Base-by-base conservation (phyloP, 805 yeast genomes). In the Zygosaccharomyces bisporus region DNA sequence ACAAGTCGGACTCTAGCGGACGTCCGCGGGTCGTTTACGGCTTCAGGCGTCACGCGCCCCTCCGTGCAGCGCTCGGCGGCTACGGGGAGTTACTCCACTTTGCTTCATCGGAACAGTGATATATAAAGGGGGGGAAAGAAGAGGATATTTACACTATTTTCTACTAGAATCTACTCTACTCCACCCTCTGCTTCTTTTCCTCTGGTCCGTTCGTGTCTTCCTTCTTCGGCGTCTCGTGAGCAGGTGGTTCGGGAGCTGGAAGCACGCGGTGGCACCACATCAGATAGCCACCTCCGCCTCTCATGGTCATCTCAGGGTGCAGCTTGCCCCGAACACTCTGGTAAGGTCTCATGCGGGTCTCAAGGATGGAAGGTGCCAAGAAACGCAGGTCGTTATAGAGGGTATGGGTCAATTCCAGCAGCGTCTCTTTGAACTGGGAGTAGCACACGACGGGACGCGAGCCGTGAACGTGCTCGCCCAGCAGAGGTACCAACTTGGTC, bases 271-370 rank as follows among this genome's bases (percentile, higher is more conserved):
- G 77, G 3, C 91, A 95, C 70, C 80, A 76, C 52, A 89, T 69
- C 2, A 93, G 62, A 62, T 80, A 91, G 0, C 99, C 99, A 25
- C 97, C 98, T 46, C 84, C 90, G 5, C 95, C 89, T 56, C 87
- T 76, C 74, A 83, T 81, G 0, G 97, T 86, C 99, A 93, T 93
- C 48, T 82, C 60, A 0, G 99, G 99, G 64, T 93, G 99, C 57
- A 91, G 71, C 60, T 95, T 81, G 6, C 98, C 99, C 14, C 95
- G 87, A 21, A 91, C 79, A 3, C 97, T 88, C 69, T 93, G 99
- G 62, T 84, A 90, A 39, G 81, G 82, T 51, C 97, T 77, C 9
- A 85, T 93, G 50, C 86, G 74, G 1, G 95, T 79, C 63, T 90
- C 96, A 50, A 77, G 73, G 17, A 91, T 79, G 12, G 87, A 78